phyloP scores from a whole-genome alignment of 2,329 filamentous ascomycete genomes.

The Calonectria henricotiae region DNA sequence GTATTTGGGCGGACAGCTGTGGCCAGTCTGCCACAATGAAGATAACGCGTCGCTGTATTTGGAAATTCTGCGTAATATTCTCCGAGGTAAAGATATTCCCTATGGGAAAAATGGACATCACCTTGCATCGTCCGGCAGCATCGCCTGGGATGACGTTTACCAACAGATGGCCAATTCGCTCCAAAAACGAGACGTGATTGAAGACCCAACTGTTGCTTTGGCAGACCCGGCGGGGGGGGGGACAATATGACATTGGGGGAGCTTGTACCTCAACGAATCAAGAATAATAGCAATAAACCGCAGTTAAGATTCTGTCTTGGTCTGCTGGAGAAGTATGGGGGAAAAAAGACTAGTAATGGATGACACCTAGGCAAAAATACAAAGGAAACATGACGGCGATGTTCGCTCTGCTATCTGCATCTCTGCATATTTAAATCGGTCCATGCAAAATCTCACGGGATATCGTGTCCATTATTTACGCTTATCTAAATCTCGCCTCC shows the following conservation, averaged over 20 bases:
- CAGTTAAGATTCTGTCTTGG: not conserved
- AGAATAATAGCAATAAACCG: not conserved
- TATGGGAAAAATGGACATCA: slow-evolving; percentile 67
- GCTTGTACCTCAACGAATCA: not conserved
- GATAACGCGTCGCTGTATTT: slow-evolving; percentile 67
- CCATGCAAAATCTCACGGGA: not conserved
- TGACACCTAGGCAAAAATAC: not conserved
- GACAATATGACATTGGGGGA: not conserved
- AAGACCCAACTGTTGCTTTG: slow-evolving; percentile 55
- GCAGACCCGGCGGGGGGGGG: slow-evolving; percentile 51
- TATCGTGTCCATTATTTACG: not conserved
- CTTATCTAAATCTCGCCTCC: slow-evolving; percentile 30
- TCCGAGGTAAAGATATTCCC: slow-evolving; percentile 57
- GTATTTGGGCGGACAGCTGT: slow-evolving; percentile 69
- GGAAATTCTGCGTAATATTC: slow-evolving; percentile 63
- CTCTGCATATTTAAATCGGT: not conserved
- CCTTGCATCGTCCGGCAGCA: slow-evolving; percentile 65
- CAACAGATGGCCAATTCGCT: slow-evolving; percentile 62
- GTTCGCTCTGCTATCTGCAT: slow-evolving; percentile 6
- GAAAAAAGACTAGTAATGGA: not conserved
- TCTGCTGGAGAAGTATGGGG: not conserved
- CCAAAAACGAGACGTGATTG: slow-evolving; percentile 59
- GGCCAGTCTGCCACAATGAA: slow-evolving; percentile 69
- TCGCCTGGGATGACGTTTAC: slow-evolving; percentile 70
- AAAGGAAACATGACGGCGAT: slow-evolving; percentile 5